These are phyloP conservation scores for Emericellopsis terricola DNA, from an alignment of 495 filamentous ascomycete species.

Conservation along the genomic window DNA sequence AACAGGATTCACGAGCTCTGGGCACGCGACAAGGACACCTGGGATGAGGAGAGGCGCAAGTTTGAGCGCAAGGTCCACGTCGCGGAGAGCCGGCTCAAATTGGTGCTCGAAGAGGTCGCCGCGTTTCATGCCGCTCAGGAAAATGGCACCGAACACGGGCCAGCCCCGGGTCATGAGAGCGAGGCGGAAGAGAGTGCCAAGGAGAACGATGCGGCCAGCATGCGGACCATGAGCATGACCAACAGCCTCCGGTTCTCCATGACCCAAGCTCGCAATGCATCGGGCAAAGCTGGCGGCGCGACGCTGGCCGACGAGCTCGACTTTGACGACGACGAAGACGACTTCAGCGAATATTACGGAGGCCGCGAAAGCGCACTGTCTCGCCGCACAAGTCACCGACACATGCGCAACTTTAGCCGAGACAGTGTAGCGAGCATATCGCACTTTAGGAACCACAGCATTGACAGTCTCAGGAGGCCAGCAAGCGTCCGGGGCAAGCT, in stretches of 20 bases:
- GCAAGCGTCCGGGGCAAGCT: constrained; percentile 30
- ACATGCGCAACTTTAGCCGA: constrained; percentile 22
- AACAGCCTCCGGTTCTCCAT: constrained; percentile 60
- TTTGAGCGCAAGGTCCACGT: constrained; percentile 74
- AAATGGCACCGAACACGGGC: constrained; percentile 8
- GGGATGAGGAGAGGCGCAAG: constrained; percentile 63
- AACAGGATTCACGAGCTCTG: constrained; percentile 57
- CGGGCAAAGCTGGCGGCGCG: constrained; percentile 41
- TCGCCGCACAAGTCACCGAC: constrained; percentile 8
- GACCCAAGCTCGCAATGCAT: constrained; percentile 24
- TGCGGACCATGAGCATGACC: constrained; percentile 58
- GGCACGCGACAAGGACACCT: constrained; percentile 64
- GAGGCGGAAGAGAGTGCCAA: constrained; percentile 33
- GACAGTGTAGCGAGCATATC: constrained; percentile 24
- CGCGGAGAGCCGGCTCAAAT: constrained; percentile 68
- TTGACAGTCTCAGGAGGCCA: constrained; percentile 29
- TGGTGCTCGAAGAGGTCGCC: constrained; percentile 67
- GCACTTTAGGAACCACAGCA: constrained; percentile 30
- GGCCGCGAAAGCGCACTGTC: constrained; percentile 35
- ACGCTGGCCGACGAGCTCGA: constrained; percentile 83
- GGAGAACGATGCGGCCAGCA: constrained; percentile 60
- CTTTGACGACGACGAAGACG: constrained; percentile 58
- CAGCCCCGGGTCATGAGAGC: constrained; percentile 18
- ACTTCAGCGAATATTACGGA: constrained; percentile 28
- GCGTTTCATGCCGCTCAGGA: constrained; percentile 46